phyloP scores from a whole-genome alignment of 2,329 filamentous ascomycete species.

The Hypoxylon rubiginosum region DNA sequence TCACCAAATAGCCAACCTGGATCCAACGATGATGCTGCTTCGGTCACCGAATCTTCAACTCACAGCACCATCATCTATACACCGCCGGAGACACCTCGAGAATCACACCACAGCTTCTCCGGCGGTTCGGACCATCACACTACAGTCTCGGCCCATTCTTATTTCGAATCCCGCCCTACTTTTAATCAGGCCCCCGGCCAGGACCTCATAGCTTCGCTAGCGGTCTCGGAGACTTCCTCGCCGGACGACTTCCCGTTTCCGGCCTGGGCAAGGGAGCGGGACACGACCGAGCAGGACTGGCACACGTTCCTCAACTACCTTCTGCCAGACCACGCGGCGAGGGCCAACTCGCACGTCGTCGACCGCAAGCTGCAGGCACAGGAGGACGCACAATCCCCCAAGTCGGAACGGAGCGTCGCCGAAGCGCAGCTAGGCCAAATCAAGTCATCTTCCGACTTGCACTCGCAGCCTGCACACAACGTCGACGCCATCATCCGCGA shows the following conservation, averaged over 20 bases:
- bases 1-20: constrained; percentile 47
- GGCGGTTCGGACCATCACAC: constrained; percentile 47
- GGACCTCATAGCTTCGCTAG: constrained; percentile 53
- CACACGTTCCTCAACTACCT: constrained; percentile 70
- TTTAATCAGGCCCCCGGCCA: constrained; percentile 27
- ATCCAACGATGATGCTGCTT: constrained; percentile 53
- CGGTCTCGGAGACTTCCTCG: constrained; percentile 53
- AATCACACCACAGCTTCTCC: constrained; percentile 49
- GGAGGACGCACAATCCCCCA: constrained; percentile 46
- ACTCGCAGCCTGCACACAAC: constrained; percentile 47
- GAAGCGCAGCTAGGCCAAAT: constrained; percentile 60
- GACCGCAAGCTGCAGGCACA: constrained; percentile 65
- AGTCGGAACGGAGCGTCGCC: constrained; percentile 51
- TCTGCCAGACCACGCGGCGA: constrained; percentile 62
- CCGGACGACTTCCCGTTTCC: constrained; percentile 62
- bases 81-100: constrained; percentile 63
- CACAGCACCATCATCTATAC: constrained; percentile 64
- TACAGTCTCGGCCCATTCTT: constrained; percentile 56
- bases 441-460: constrained; percentile 45
- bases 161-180: constrained; percentile 62
- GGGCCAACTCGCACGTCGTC: constrained; percentile 61
- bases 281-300: constrained; percentile 68
- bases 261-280: constrained; percentile 55
- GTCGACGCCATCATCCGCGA: constrained; percentile 61
- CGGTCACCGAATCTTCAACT: constrained; percentile 59